A percentile compares a stretch with the other conserved stretches of the same genome.
These are phyloP conservation scores for Phytopythium delawarense DNA, from an alignment of 352 stramenopile genomes.

Conservation along the genomic window DNA sequence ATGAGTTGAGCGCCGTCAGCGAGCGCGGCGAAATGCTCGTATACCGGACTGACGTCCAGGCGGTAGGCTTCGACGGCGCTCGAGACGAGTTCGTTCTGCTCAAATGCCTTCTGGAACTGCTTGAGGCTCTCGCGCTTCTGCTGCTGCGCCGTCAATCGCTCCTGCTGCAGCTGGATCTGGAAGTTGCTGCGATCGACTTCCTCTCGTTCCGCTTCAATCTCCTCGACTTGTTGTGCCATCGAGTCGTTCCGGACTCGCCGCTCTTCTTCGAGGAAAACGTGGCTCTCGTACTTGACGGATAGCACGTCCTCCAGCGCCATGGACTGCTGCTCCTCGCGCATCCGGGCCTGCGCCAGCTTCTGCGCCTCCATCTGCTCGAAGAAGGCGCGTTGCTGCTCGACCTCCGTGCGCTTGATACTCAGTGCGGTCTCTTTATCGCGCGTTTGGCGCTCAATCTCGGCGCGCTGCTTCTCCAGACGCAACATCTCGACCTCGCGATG, in stretches of 20 bases:
- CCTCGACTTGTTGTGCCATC: conserved; percentile 36
- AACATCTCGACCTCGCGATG: conserved; percentile 27
- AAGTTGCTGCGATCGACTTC: conserved; percentile 37
- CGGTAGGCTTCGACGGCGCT: conserved; percentile 54
- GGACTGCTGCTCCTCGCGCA: conserved; percentile 35
- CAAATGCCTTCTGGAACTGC: conserved; percentile 51
- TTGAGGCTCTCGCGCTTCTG: conserved; percentile 54
- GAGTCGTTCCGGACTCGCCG: conserved; percentile 28
- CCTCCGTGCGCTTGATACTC: conserved; percentile 41
- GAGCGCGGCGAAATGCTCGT: conserved; percentile 33
- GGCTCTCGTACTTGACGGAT: conserved; percentile 44
- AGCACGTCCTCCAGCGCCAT: conserved; percentile 57
- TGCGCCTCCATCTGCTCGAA: conserved; percentile 62
- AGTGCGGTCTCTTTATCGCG: conserved; percentile 30
- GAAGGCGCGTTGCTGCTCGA: conserved; percentile 39
- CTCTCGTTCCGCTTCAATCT: conserved; percentile 42
- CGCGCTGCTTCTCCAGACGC: conserved; percentile 22
- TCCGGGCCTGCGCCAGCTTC: conserved; percentile 30
- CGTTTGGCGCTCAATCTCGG: conserved; percentile 30
- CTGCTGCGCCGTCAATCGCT: conserved; percentile 40
- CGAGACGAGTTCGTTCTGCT: conserved; percentile 56
- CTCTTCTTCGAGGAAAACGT: conserved; percentile 22
- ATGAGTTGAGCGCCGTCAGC: conserved; percentile 28
- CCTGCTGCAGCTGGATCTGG: conserved; percentile 44
- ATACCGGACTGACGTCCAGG: conserved; percentile 37